Base-by-base conservation (phyloP, 2,329 filamentous ascomycete genomes). In the Coniochaeta sp. region DNA sequence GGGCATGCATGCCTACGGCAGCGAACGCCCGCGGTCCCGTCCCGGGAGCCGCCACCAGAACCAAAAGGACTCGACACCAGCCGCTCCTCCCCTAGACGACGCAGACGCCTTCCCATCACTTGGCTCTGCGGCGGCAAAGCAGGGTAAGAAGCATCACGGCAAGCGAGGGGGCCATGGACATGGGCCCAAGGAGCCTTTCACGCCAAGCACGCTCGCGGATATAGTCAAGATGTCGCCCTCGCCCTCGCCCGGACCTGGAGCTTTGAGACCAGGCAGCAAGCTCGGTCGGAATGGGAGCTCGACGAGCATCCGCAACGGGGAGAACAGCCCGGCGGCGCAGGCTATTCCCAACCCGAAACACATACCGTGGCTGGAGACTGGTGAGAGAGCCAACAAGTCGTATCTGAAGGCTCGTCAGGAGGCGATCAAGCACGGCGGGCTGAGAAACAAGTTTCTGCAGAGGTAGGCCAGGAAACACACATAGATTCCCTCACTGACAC, bases 401-500 rank as follows among this genome's bases (percentile, higher is more conserved):
- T 99, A 99, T 72, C 84, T 99, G 66, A 96, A 96, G 76, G 91
- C 93, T 66, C 89, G 95, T 58, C 90, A 93, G 69, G 93, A 98
- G 75, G 95, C 95, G 61, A 96, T 99, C 73, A 96, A 96, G 76
- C 95, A 99, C 72, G 95, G 95, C 66, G 95, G 93, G 66, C 84
- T 97, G 71, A 86, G 95, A 64, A 99, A 98, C 74, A 98, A 98
- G 72, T 99, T 98, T 68, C 76, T 99, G 59, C 93, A 97, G 74
- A 96, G 91, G 91, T 93, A 76, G 68, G 77, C 71, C 22, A 17
- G 17, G 4, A 14, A 28, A 19, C 19, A 19, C 12, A 9, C 30
- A 32, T 32, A 10, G 10, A 32, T 6, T 32, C 30, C 3, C 17
- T 22, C 19, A 3, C 16, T 36, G 17, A 1, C 30, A 36, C 10